These are phyloP conservation scores for Drosera capensis DNA, from an alignment of 148 eudicot genomes.

Conservation along the genomic window DNA sequence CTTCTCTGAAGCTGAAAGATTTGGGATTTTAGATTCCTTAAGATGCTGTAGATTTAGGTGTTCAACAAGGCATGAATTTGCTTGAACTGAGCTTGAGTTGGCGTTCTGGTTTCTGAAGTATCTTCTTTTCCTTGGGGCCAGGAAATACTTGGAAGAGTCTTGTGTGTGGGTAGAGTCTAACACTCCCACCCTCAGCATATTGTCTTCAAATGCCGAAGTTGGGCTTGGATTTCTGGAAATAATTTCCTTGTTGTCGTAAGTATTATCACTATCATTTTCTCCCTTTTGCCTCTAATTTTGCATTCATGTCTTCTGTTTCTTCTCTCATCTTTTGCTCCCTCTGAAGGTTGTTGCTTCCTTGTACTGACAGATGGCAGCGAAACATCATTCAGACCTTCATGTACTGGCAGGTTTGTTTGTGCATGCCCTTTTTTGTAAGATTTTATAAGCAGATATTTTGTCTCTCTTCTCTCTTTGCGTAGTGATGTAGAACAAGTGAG, in stretches of 20 bases:
- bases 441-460: no score
- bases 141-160: constrained; percentile 86
- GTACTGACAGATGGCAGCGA: constrained; percentile 82
- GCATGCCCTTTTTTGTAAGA: neutral
- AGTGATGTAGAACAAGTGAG: no score
- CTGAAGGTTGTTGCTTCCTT: neutral
- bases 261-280: constrained; percentile 2
- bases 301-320: constrained; percentile 1
- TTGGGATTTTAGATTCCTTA: no score
- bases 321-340: neutral
- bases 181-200: constrained; percentile 68
- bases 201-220: constrained; percentile 87
- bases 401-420: constrained; percentile 87
- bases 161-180: constrained; percentile 99
- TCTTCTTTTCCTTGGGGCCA: constrained; percentile 16
- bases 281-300: neutral
- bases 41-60: no score
- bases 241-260: constrained; percentile 80
- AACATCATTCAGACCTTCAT: constrained; percentile 77
- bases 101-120: no score
- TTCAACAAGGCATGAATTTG: no score
- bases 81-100: no score
- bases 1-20: no score
- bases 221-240: constrained; percentile 87
- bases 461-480: no score